Evolutionary conservation across 805 yeast genomes (phyloP).

Genomic region (Cyberlindnera sargentensis): DNA sequence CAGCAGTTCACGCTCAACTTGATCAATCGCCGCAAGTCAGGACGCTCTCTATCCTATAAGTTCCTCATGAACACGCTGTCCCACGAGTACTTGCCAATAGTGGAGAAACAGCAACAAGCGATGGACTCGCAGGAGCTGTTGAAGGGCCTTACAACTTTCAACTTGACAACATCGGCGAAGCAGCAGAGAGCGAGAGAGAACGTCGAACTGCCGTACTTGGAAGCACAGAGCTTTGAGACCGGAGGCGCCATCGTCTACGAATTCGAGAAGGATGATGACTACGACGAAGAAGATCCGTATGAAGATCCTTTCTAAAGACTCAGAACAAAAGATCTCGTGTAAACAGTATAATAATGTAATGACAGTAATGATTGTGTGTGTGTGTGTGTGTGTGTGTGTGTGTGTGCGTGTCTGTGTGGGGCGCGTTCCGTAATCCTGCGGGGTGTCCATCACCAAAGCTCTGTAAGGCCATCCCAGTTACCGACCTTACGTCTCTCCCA

Average conservation of each 20-base stretch:
- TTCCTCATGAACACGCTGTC: conserved; percentile 43
- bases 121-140: conserved; percentile 42
- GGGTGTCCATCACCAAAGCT: conserved; percentile 43
- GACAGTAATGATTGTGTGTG: background rate
- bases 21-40: conserved; percentile 75
- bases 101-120: conserved; percentile 24
- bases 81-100: conserved; percentile 34
- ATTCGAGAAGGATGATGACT: conserved; percentile 94
- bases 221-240: conserved; percentile 70
- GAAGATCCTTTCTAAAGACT: conserved; percentile 77
- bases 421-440: no score
- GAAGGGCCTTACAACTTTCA: conserved; percentile 80
- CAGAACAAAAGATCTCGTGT: no score
- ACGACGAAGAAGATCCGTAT: conserved; percentile 96
- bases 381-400: background rate
- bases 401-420: background rate
- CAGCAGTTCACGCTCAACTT: conserved; percentile 40
- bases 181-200: conserved; percentile 76
- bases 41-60: conserved; percentile 57
- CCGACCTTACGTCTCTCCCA: conserved; percentile 69
- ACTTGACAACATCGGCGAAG: conserved; percentile 63
- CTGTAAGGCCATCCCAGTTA: conserved; percentile 52
- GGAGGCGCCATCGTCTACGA: conserved; percentile 97
- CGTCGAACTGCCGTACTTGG: conserved; percentile 86
- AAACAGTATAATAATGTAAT: background rate